phyloP scores from a whole-genome alignment of 352 stramenopile genomes.

The Pythium graminicola region DNA sequence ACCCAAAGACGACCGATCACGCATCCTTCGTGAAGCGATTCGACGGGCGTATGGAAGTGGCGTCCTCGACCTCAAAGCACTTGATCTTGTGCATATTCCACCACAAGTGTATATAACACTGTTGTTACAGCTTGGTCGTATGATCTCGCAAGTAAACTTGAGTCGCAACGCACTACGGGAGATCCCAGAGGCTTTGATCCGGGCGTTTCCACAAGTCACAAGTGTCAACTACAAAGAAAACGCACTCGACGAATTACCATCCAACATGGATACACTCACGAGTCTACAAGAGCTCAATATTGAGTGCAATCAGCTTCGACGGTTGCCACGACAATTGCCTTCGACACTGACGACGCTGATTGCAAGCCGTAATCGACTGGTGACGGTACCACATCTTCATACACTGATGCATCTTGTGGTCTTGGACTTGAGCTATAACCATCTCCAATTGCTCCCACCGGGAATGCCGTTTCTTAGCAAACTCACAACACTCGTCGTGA shows the following conservation, averaged over 20 bases:
- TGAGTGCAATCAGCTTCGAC: constrained; percentile 54
- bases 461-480: constrained; percentile 38
- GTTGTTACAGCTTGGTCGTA: constrained; percentile 52
- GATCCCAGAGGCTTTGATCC: constrained; percentile 42
- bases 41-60: constrained; percentile 46
- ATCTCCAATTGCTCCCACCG: constrained; percentile 46
- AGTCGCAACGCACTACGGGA: constrained; percentile 63
- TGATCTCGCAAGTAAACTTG: constrained; percentile 54
- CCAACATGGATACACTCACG: constrained; percentile 22
- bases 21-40: constrained; percentile 39
- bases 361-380: constrained; percentile 48
- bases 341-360: constrained; percentile 29
- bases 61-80: constrained; percentile 53
- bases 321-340: constrained; percentile 36
- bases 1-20: too few species aligned
- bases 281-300: constrained; percentile 38
- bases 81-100: constrained; percentile 60
- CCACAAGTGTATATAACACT: constrained; percentile 52
- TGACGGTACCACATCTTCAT: constrained; percentile 41
- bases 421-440: constrained; percentile 61
- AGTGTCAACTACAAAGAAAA: constrained; percentile 63
- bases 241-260: constrained; percentile 34
- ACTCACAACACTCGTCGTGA: constrained; percentile 37
- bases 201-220: constrained; percentile 45
- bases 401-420: constrained; percentile 35